Evolutionary conservation across 2,329 filamentous ascomycete genomes (phyloP).

Genomic region (Tolypocladium sp.): DNA sequence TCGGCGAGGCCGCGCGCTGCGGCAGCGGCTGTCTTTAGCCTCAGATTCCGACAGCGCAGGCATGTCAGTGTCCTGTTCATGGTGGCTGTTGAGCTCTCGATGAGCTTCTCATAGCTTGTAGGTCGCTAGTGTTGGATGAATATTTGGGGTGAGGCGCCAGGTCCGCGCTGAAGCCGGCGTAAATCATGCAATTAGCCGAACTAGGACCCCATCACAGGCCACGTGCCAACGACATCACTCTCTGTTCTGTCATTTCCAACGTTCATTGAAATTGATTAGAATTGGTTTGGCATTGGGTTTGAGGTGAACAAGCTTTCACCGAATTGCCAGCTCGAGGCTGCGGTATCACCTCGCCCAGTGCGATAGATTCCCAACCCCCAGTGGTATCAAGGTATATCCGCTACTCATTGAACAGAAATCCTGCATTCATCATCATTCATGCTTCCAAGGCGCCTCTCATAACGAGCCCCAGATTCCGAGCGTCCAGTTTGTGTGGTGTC

Average conservation of each 20-base stretch:
- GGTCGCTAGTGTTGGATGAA: background rate
- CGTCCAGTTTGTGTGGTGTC: conserved; percentile 46
- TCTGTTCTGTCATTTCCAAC: background rate
- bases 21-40: conserved; percentile 6
- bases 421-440: background rate
- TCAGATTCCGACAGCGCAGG: conserved; percentile 14
- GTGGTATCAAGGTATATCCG: background rate
- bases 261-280: background rate
- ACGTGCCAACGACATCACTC: background rate
- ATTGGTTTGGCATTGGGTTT: background rate
- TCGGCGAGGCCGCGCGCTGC: conserved; percentile 14
- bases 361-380: background rate
- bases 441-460: conserved; percentile 12
- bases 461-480: conserved; percentile 52
- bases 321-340: background rate
- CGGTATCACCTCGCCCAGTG: background rate
- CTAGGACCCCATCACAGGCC: background rate
- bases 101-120: conserved; percentile 12
- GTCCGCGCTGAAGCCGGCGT: background rate
- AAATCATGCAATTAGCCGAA: conserved; percentile 23
- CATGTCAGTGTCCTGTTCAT: conserved; percentile 21
- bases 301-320: background rate
- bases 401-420: background rate
- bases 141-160: background rate
- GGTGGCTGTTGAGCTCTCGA: conserved; percentile 10